Evolutionary conservation across 1,139 yeast species (phyloP).

Genomic region (Yamadazyma triangularis): DNA sequence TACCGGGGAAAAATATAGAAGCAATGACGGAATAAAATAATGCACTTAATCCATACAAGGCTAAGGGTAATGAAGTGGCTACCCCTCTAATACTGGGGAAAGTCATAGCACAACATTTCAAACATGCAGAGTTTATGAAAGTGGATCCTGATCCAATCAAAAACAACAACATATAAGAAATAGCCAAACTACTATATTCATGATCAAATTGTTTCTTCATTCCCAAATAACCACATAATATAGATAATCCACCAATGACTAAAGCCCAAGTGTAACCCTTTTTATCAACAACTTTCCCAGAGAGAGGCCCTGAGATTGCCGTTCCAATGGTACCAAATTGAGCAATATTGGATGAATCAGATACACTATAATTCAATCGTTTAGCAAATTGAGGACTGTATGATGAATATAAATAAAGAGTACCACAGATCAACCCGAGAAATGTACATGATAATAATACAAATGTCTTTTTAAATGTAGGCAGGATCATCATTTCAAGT

Average conservation of each 20-base stretch:
- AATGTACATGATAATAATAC: slow-evolving; percentile 45
- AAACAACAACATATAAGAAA: slow-evolving; percentile 36
- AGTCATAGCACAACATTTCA: slow-evolving; percentile 55
- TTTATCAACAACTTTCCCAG: slow-evolving; percentile 56
- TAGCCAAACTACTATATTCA: slow-evolving; percentile 21
- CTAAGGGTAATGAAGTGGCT: slow-evolving; percentile 57
- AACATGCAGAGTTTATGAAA: slow-evolving; percentile 45
- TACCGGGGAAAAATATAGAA: slow-evolving; percentile 44
- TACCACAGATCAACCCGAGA: slow-evolving; percentile 55
- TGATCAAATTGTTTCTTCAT: slow-evolving; percentile 43
- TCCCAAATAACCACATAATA: slow-evolving; percentile 43
- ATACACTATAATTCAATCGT: slow-evolving; percentile 46
- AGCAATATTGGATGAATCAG: slow-evolving; percentile 54
- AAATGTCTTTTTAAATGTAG: slow-evolving; percentile 27
- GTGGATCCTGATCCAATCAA: slow-evolving; percentile 55
- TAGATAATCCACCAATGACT: slow-evolving; percentile 38
- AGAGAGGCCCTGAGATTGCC: slow-evolving; percentile 52
- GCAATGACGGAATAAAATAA: slow-evolving; percentile 50
- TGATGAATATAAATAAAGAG: slow-evolving; percentile 55
- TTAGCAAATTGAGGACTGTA: slow-evolving; percentile 63
- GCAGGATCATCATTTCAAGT: slow-evolving; percentile 17
- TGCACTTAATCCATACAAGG: slow-evolving; percentile 58
- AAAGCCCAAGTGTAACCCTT: slow-evolving; percentile 46
- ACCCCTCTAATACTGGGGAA: slow-evolving; percentile 56
- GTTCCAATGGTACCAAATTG: slow-evolving; percentile 57